Evolutionary conservation across 345 rosid species (phyloP), one percentile per base, ranked within the genome.

Genomic region (Eucalyptus polyanthemos): DNA sequence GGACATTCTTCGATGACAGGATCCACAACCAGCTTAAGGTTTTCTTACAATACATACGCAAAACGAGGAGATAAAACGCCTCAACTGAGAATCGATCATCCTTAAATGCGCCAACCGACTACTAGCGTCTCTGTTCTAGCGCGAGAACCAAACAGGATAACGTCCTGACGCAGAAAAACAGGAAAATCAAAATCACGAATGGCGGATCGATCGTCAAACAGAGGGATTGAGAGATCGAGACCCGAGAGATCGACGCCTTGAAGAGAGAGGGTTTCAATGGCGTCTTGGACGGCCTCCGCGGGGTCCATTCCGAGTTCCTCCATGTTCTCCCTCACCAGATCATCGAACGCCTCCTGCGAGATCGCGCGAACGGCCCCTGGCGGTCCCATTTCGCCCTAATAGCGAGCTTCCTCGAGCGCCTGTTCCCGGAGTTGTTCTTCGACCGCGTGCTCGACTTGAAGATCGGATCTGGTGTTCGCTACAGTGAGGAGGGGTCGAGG

Each of bases 201-300:
- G 13, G 47, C 24, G 83, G 83, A 76, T 37, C 27, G 9, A 37
- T 40, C 83, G 83, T 3, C 87, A 50, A 50, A 86, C 16, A 6
- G 54, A 51, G 42, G 58, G 58, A 86, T 16, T 86, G 58, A 86
- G 87, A 86, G 40, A n/a, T 50, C 53, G 29, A 40, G 65, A 96
- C 99, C 99, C 8, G 97, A 95, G 92, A 98, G 97, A 97, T 95
- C 97, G 89, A 96, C 99, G 95, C 97, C 97, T 93, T 97, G 98
- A 87, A 96, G 97, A 67, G 96, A 88, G 88, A 98, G 98, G 37
- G 99, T 92, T 25, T 95, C 88, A 87, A 97, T 91, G 91, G 99
- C 99, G 92, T 98, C 99, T 90, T 96, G 92, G 44, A 98, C 97
- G 62, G 99, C 97, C 90, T 98, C 98, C 87, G 94, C 44, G 85